Base-by-base conservation (phyloP, 257 asterid genomes). In the Solanum boliviense region DNA sequence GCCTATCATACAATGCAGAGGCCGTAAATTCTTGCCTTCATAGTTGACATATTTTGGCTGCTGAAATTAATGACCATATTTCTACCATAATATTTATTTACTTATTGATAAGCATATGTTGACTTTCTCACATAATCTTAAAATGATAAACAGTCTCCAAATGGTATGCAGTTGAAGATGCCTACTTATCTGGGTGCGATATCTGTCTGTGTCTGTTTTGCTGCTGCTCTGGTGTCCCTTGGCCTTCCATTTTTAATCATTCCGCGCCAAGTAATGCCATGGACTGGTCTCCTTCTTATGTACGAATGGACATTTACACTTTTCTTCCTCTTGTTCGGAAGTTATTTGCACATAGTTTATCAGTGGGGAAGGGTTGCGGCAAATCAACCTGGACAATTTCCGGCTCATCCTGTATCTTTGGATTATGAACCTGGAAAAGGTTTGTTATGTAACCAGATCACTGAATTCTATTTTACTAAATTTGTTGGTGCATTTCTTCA, bases 231-330 rank as follows among this genome's bases (percentile, higher is more conserved):
- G 84, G 88, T 90, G 89, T 96, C 99, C 84, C 93, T 95, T 85
- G 98, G 95, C 44, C 87, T 97, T 84, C 91, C 99, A 62, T 88
- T 96, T 89, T 87, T 91, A 35, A 90, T 96, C 87, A 95, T 95
- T 87, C 99, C 99, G 84, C 94, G 93, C 60, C 99, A 96, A 95
- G 92, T 96, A 67, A 93, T 93, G 92, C 99, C 99, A 34, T 97
- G 99, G 99, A 95, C 98, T 84, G 99, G 99, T 84, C 90, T 97
- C 85, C 88, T 95, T 62, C 95, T 97, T n/a, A 93, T 97, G 94
- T 97, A 94, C 46, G 99, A 97, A 72, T 97, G 99, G 99, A 89
- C 98, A 86, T 96, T 95, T 94, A 92, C 96, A 13, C 84, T 96
- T 82, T 97, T 95, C 95, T 94, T 93, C 93, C 67, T 95, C 85